A percentile compares a stretch with the other conserved stretches of the same genome.
Evolutionary conservation across 495 filamentous ascomycete species (phyloP).

Genomic region (Venustampulla echinocandica): DNA sequence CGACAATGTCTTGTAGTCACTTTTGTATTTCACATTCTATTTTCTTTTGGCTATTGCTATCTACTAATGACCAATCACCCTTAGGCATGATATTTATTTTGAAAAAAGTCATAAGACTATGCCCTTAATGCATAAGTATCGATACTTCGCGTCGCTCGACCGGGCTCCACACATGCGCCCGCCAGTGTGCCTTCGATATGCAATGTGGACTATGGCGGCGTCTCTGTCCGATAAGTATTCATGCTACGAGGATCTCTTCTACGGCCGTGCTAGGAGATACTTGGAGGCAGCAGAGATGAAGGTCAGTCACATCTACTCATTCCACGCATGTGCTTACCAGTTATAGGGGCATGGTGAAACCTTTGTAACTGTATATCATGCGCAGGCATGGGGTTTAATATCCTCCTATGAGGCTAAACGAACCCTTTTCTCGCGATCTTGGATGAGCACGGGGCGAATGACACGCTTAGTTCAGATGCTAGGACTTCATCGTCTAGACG

Average conservation of each 20-base stretch:
- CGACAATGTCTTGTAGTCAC: too few relatives aligned
- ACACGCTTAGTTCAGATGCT: slow-evolving; percentile 79
- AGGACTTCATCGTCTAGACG: slow-evolving; percentile 82
- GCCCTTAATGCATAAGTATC: slow-evolving; percentile 79
- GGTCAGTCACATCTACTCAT: slow-evolving; percentile 24
- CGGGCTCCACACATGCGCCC: slow-evolving; percentile 70
- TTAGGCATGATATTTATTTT: slow-evolving; percentile 75
- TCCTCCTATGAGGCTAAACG: slow-evolving; percentile 83
- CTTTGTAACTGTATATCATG: slow-evolving; percentile 68
- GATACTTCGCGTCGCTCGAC: slow-evolving; percentile 73
- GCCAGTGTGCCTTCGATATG: slow-evolving; percentile 82
- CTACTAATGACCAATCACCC: slow-evolving; percentile 1
- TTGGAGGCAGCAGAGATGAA: slow-evolving; percentile 84
- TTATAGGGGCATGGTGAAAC: slow-evolving; percentile 63
- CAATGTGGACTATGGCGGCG: slow-evolving; percentile 85
- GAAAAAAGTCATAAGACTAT: slow-evolving; percentile 73
- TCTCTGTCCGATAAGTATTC: slow-evolving; percentile 72
- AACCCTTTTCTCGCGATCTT: slow-evolving; percentile 94
- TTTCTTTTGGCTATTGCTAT: too few relatives aligned
- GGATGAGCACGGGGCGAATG: slow-evolving; percentile 78
- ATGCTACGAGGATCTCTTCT: slow-evolving; percentile 69
- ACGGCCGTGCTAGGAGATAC: slow-evolving; percentile 80
- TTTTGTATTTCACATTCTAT: too few relatives aligned
- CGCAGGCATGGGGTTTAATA: slow-evolving; percentile 74
- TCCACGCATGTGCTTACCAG: not conserved